Conservation (phyloP, 257 asterid genomes). For the Nicotiana benthamiana region DNA sequence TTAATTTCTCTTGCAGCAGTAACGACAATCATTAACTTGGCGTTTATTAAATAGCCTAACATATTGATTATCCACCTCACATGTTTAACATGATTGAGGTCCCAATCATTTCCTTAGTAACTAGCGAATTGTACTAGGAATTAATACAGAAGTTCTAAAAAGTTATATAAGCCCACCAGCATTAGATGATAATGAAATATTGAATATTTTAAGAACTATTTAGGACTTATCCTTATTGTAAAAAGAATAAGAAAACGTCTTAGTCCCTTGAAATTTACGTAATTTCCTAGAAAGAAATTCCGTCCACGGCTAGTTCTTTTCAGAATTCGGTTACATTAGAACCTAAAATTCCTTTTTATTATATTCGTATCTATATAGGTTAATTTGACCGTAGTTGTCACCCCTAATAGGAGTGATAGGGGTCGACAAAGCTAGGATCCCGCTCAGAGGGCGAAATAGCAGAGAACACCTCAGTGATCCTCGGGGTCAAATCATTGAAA, state of each 20-base stretch:
- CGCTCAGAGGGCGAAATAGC: no score
- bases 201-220: neutral
- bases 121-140: neutral
- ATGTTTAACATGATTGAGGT: neutral
- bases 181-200: neutral
- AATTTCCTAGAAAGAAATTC: neutral
- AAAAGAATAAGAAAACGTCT: neutral
- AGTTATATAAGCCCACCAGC: no score
- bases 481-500: no score
- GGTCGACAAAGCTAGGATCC: no score
- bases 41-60: neutral
- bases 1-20: neutral
- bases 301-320: neutral
- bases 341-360: neutral
- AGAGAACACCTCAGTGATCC: no score
- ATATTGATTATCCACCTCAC: neutral
- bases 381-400: no score
- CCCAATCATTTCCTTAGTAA: no score
- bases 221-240: neutral
- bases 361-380: no score
- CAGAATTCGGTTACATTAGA: neutral
- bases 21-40: neutral
- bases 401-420: no score
- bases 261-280: neutral
- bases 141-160: neutral